Evolutionary conservation across 768 basidiomycete species (phyloP).

Genomic region (Lactarius hengduanensis): DNA sequence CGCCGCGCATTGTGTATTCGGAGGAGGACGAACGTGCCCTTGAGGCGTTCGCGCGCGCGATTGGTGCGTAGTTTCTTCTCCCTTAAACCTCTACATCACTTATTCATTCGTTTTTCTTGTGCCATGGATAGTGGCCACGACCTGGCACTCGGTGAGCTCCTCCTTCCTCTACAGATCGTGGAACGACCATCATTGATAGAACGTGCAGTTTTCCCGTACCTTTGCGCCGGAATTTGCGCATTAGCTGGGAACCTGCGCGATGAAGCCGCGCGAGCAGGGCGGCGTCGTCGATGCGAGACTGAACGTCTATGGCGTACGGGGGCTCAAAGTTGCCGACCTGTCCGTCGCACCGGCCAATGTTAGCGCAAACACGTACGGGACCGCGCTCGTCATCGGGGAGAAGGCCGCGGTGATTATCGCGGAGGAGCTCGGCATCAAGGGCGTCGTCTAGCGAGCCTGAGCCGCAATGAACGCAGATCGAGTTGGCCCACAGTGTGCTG

Average conservation of each 20-base stretch:
- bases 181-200: not conserved
- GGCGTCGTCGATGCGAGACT: constrained; percentile 63
- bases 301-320: constrained; percentile 58
- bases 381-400: constrained; percentile 49
- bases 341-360: constrained; percentile 42
- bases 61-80: constrained; percentile 25
- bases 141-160: constrained; percentile 37
- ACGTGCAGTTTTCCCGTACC: too few species aligned
- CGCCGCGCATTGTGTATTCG: too few species aligned
- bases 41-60: constrained; percentile 27
- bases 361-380: constrained; percentile 43
- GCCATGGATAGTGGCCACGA: constrained; percentile 31
- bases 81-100: not conserved
- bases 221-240: too few species aligned
- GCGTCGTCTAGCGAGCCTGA: not conserved
- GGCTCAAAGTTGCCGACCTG: constrained; percentile 53
- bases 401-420: constrained; percentile 59
- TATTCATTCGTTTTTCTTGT: not conserved
- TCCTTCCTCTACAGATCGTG: not conserved
- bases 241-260: constrained; percentile 60
- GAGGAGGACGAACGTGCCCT: too few species aligned
- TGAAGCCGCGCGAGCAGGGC: constrained; percentile 55
- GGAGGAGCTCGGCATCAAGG: constrained; percentile 43
- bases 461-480: not conserved
- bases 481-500: too few species aligned